Evolutionary conservation across 345 rosid species (phyloP).

Genomic region (Barbarea vulgaris): DNA sequence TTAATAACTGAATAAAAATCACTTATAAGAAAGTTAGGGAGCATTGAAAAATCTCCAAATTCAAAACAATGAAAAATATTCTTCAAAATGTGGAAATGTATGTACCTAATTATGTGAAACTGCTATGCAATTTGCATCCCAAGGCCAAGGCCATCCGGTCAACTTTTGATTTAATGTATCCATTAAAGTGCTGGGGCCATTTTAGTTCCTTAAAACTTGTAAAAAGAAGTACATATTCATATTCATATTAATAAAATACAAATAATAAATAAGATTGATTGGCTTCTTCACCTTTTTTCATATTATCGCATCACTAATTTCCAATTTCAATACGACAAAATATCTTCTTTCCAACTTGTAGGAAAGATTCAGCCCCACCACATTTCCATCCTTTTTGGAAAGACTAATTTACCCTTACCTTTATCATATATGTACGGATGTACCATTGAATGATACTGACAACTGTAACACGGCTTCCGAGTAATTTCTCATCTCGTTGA

Average conservation of each 20-base stretch:
- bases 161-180: background rate
- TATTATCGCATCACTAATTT: background rate
- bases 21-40: background rate
- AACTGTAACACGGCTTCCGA: background rate
- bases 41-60: background rate
- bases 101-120: background rate
- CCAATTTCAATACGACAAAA: background rate
- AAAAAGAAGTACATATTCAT: background rate
- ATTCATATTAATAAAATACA: background rate
- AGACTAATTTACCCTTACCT: background rate
- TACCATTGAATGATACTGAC: background rate
- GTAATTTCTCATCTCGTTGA: background rate
- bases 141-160: background rate
- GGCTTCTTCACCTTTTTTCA: background rate
- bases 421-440: background rate
- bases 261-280: background rate
- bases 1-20: background rate
- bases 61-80: background rate
- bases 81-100: background rate
- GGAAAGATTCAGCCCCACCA: background rate
- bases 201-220: conserved; percentile 10
- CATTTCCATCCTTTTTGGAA: background rate
- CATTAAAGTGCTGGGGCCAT: background rate
- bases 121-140: background rate
- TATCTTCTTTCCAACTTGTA: background rate